Evolutionary conservation across 2,329 filamentous ascomycete species (phyloP), one percentile per base, ranked within the genome.

Genomic region (Lachnellula cervina): DNA sequence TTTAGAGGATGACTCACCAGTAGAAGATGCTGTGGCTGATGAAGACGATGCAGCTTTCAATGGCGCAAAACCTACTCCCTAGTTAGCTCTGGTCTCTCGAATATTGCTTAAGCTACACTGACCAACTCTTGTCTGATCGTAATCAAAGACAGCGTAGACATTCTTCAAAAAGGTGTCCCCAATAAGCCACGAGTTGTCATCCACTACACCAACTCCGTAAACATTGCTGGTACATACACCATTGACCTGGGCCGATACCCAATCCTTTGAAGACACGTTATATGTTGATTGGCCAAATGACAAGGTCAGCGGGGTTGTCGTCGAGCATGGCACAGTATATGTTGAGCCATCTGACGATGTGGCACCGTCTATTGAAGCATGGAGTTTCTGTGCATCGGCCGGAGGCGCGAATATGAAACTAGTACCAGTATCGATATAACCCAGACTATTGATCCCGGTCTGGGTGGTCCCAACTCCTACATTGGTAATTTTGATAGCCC

Each of bases 151-250:
- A 1, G 83, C 78, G 68, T 96, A 96, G 16, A 96, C 90, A 64
- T 95, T 96, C 75, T 95, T 96, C 59, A 96, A 73, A 65, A 96
- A 96, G 0, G 87, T 82, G 62, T 91, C 90, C 2, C 91, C 91
- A 1, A 96, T 72, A n/a, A 96, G 77, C 90, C 90, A 96, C 28
- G 84, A 64, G 64, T 75, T 60, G n/a, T 54, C 63, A 14, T 59
- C 77, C 47, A 90, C 84, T 14, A 89, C 82, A 67, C 87, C 80
- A 25, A 83, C 78, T 1, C 87, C 88, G 52, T 90, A 86, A 37
- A 96, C 81, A 64, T 89, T 91, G 69, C 88, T 92, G 17, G 82
- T 79, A 67, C 84, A 87, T 28, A 70, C 70, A n/a, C 67, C 67
- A 50, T 63, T 63, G 14, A 52, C 72, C 66, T 49, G 64, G 65